Conservation (phyloP, 108 stramenopile genomes). For the Hondaea fermentalgiana region DNA sequence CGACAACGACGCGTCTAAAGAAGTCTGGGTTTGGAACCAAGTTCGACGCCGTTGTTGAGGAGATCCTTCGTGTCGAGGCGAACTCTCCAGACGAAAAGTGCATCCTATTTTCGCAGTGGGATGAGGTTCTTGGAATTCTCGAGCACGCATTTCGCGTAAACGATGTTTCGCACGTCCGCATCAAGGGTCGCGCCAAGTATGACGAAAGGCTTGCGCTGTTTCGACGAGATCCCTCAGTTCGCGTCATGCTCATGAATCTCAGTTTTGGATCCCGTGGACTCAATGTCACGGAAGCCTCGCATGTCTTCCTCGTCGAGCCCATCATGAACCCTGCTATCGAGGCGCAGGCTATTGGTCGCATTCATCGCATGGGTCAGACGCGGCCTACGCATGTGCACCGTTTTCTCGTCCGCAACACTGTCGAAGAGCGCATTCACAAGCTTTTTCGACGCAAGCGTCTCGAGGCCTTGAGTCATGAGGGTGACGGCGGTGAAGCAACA, state of each 20-base stretch:
- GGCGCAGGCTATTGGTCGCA: constrained; percentile 55
- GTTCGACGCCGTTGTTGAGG: not conserved
- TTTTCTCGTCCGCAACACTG: not conserved
- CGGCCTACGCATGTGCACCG: not conserved
- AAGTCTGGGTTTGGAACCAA: not conserved
- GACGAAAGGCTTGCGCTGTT: constrained; percentile 40
- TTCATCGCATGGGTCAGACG: constrained; percentile 30
- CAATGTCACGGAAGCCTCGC: constrained; percentile 55
- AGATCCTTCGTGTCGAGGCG: not conserved
- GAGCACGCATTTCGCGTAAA: constrained; percentile 2
- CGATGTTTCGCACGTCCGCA: constrained; percentile 17
- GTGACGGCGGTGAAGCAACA: not conserved
- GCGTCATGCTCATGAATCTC: constrained; percentile 49
- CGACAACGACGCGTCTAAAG: too few relatives aligned
- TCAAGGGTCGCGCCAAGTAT: constrained; percentile 43
- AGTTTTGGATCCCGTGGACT: constrained; percentile 50
- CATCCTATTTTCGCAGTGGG: constrained; percentile 53
- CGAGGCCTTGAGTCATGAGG: not conserved
- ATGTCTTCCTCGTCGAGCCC: constrained; percentile 62
- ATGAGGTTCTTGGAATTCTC: constrained; percentile 35
- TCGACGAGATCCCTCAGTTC: constrained; percentile 48
- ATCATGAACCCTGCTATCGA: constrained; percentile 50
- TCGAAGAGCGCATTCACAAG: constrained; percentile 13
- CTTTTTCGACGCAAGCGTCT: not conserved
- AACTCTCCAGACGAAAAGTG: constrained; percentile 20